phyloP scores from a whole-genome alignment of 1,284 basidiomycete species.

The Fomes fomentarius region DNA sequence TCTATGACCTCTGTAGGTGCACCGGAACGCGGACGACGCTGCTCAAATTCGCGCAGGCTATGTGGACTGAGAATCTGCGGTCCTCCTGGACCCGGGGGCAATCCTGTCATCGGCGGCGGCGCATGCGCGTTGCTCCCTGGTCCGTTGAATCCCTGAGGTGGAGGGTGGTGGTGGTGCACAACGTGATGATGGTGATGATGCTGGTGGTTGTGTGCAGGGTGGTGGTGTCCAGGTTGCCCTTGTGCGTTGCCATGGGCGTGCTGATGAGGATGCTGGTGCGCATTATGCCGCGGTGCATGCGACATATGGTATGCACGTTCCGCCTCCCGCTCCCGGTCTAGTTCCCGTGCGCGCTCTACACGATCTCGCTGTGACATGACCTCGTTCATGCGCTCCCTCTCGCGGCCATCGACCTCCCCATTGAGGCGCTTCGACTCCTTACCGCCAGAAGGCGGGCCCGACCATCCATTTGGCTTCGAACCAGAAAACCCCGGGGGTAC shows the following conservation, averaged over 20 bases:
- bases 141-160: slow-evolving; percentile 10
- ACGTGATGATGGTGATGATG: slow-evolving; percentile 51
- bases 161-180: slow-evolving; percentile 44
- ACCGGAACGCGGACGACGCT: slow-evolving; percentile 35
- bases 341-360: slow-evolving; percentile 26
- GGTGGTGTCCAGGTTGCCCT: slow-evolving; percentile 31
- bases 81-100: slow-evolving; percentile 18
- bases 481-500: slow-evolving; percentile 24
- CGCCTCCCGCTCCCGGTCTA: slow-evolving; percentile 30
- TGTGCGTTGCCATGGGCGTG: slow-evolving; percentile 28
- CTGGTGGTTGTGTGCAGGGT: slow-evolving; percentile 42
- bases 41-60: slow-evolving; percentile 32
- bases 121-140: slow-evolving; percentile 19
- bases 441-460: slow-evolving; percentile 9
- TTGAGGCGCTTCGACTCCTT: slow-evolving; percentile 28
- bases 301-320: slow-evolving; percentile 28
- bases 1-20: slow-evolving; percentile 53
- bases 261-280: slow-evolving; percentile 25
- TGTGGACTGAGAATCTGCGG: slow-evolving; percentile 23
- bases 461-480: slow-evolving; percentile 29
- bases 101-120: slow-evolving; percentile 25
- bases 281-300: slow-evolving; percentile 26
- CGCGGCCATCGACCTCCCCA: slow-evolving; percentile 31
- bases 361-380: slow-evolving; percentile 32
- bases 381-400: slow-evolving; percentile 32